These are phyloP conservation scores for Acanthamoeba castellanii DNA, from an alignment of 208 protist species.

Conservation along the genomic window DNA sequence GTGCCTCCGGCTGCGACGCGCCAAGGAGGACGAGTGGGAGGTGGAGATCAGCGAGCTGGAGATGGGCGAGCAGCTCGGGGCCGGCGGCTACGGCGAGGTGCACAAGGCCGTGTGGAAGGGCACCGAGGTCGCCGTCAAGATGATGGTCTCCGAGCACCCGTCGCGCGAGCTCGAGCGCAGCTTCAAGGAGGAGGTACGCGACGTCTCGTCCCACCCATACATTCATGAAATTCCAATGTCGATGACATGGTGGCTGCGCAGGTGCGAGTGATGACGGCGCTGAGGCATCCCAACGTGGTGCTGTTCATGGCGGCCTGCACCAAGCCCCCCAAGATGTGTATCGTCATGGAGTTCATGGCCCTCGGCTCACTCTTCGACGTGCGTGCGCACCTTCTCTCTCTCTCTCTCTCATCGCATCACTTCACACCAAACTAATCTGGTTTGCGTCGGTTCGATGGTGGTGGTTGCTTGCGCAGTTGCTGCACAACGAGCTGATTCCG, in stretches of 20 bases:
- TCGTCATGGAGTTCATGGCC: conserved; percentile 66
- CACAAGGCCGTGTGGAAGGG: conserved; percentile 68
- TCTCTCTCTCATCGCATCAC: not conserved
- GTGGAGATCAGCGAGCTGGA: conserved; percentile 57
- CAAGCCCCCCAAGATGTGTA: conserved; percentile 6
- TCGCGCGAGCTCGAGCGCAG: conserved; percentile 20
- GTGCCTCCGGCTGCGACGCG: not conserved
- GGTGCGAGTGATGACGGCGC: not conserved
- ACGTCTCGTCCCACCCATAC: not conserved
- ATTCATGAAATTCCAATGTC: not conserved
- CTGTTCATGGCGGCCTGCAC: conserved; percentile 56
- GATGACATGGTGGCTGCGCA: not conserved
- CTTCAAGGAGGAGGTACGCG: conserved; percentile 62
- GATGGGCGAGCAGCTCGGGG: conserved; percentile 54
- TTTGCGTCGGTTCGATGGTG: no score
- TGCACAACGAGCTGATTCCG: conserved; percentile 65
- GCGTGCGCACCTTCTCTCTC: not conserved
- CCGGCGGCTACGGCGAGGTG: conserved; percentile 54
- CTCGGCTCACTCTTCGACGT: conserved; percentile 28
- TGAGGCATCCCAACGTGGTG: conserved; percentile 18
- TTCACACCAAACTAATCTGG: no score
- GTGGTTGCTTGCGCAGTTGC: no score
- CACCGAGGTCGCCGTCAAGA: conserved; percentile 70
- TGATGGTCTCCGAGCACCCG: conserved; percentile 33
- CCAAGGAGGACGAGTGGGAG: conserved; percentile 47